Evolutionary conservation across 805 yeast species (phyloP), one percentile per base, ranked within the genome.

Genomic region (Diddensiella transvaalensis): DNA sequence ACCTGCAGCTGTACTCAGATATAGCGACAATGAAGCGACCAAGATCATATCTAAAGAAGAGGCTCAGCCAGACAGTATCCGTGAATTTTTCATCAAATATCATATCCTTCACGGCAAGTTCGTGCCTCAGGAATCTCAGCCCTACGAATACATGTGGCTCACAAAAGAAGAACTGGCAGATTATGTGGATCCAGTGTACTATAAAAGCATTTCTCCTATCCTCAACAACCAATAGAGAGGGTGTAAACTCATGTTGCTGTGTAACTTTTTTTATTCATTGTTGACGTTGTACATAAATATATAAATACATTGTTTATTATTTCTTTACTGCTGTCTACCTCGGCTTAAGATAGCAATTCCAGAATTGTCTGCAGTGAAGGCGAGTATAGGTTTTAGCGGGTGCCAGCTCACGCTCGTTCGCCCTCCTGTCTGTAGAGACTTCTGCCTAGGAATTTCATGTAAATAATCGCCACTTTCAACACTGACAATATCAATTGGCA

Each of bases 21-120:
- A 71, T 52, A 43, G 57, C 11, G 45, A 52, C 10, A 50, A 58
- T 4, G 57, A 50, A 11, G 57, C 26, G 10, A 15, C 19, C 10
- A 13, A 62, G 1, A 22, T 58, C 22, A 62, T 62, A 13, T 48
- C 54, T 5, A 40, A 54, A 4, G 47, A 49, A 3, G 53, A 50
- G 3, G 18, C 53, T 15, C 22, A 59, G 2, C 63, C 55, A 8
- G 58, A 50, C 2, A 60, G 60, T 4, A 49, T 54, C 11, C 74
- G 79, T 58, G 91, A 86, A 59, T 93, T 82, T 62, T 72, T 86
- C 59, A 79, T 93, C 59, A 88, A 87, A 68, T 85, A 95, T 29
- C 96, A 88, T 64, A 87, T 91, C 49, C 70, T 91, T 58, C 85
- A 95, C 10, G 99, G 98, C 40, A 71, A 72, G 52, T 90, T 90